Evolutionary conservation across 208 protist species (phyloP).

Genomic region (Eutreptiella sp.): DNA sequence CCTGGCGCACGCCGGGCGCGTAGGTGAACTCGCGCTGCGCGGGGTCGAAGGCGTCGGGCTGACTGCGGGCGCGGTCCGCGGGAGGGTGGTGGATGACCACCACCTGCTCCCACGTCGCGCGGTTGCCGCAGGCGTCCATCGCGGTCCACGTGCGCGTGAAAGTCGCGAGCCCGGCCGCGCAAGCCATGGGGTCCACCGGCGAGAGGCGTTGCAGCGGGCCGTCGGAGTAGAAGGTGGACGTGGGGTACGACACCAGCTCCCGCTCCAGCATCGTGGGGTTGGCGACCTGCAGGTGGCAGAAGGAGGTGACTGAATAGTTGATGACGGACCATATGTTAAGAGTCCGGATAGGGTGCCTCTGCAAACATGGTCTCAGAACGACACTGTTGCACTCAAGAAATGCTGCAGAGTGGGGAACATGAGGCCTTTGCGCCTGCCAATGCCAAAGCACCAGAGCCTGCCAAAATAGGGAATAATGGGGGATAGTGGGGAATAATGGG

Average conservation of each 20-base stretch:
- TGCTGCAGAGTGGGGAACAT: no score
- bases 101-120: background rate
- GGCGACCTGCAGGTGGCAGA: no score
- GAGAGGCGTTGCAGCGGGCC: background rate
- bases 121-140: conserved; percentile 3
- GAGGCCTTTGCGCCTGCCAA: no score
- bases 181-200: background rate
- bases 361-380: no score
- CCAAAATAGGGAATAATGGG: no score
- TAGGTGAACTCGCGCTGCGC: background rate
- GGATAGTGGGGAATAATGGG: no score
- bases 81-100: conserved; percentile 1
- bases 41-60: conserved; percentile 1
- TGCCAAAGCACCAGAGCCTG: no score
- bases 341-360: no score
- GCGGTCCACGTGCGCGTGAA: background rate
- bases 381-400: no score
- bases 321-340: no score
- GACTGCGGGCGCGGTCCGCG: background rate
- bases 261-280: background rate
- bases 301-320: no score
- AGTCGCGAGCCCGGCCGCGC: background rate
- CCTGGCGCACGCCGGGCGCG: background rate
- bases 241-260: background rate
- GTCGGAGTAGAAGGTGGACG: background rate